These are phyloP conservation scores for Rosa rugosa DNA, from an alignment of 306 rosid genomes.

Conservation along the genomic window DNA sequence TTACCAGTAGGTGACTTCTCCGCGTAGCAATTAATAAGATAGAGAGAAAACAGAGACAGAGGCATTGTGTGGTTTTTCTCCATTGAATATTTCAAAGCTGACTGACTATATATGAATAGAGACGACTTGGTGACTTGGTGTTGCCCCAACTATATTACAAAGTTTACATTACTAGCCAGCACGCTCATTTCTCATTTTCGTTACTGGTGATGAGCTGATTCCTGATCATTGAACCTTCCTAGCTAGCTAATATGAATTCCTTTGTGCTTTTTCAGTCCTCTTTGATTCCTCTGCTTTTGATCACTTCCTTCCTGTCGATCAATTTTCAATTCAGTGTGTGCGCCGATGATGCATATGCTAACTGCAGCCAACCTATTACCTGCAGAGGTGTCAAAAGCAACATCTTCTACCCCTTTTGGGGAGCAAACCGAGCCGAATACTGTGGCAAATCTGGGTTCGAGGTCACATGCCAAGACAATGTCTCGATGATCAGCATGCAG, in stretches of 20 bases:
- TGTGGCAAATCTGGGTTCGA: constrained; percentile 17
- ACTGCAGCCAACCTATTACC: background rate
- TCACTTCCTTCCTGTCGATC: background rate
- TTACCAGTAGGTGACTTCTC: background rate
- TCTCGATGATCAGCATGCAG: background rate
- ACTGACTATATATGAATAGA: too few relatives aligned
- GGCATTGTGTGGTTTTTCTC: background rate
- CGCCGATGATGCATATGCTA: background rate
- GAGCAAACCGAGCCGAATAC: background rate
- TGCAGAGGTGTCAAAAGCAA: background rate
- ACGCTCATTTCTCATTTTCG: background rate
- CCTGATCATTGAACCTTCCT: background rate
- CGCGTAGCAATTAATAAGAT: background rate
- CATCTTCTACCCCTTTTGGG: constrained; percentile 29
- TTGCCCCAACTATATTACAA: too few relatives aligned
- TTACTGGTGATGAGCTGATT: background rate
- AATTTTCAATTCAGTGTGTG: background rate
- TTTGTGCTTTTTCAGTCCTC: background rate
- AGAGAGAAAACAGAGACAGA: background rate
- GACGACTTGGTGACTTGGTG: background rate
- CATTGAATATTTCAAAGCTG: constrained; percentile 1
- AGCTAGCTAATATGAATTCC: background rate
- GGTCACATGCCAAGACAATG: background rate
- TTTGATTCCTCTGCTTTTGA: constrained; percentile 7
- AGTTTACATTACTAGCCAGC: too few relatives aligned